These are phyloP conservation scores for Coemansia sp. DNA, from an alignment of 192 early-diverging fungal genomes.

Conservation along the genomic window DNA sequence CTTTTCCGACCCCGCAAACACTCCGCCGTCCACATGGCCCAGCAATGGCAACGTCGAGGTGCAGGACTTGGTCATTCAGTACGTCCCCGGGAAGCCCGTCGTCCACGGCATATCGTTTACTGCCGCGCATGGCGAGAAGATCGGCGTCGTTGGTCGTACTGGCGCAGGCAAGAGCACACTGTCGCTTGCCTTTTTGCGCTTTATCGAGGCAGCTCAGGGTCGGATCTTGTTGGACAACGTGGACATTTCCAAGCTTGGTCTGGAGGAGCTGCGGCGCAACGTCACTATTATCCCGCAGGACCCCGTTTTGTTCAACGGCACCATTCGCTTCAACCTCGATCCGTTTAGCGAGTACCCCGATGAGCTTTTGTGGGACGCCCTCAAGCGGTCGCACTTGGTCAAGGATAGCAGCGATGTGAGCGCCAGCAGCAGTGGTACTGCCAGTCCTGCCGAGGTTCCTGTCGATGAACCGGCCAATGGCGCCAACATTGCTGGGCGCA, in stretches of 20 bases:
- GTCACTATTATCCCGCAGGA: slow-evolving; percentile 84
- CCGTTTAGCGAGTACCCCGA: slow-evolving; percentile 75
- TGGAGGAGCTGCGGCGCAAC: slow-evolving; percentile 69
- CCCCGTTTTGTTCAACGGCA: slow-evolving; percentile 47
- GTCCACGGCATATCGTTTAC: slow-evolving; percentile 48
- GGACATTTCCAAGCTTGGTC: slow-evolving; percentile 68
- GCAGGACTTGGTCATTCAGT: slow-evolving; percentile 50
- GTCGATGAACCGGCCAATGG: background rate
- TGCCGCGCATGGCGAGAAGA: slow-evolving; percentile 46
- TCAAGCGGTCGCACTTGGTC: slow-evolving; percentile 18
- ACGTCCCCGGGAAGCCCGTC: slow-evolving; percentile 44
- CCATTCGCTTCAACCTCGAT: slow-evolving; percentile 80
- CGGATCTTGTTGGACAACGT: slow-evolving; percentile 73
- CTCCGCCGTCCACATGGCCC: slow-evolving; percentile 65
- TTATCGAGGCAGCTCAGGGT: slow-evolving; percentile 70
- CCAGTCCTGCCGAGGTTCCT: background rate
- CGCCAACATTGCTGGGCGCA: background rate
- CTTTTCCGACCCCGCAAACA: slow-evolving; percentile 58
- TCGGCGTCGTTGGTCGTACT: slow-evolving; percentile 57
- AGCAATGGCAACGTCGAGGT: slow-evolving; percentile 68
- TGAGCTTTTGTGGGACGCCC: slow-evolving; percentile 54
- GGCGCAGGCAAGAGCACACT: slow-evolving; percentile 75
- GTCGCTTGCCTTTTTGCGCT: slow-evolving; percentile 72
- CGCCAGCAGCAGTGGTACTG: slow-evolving; percentile 9
- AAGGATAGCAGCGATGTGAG: slow-evolving; percentile 14